Evolutionary conservation across 768 basidiomycete species (phyloP), one percentile per base, ranked within the genome.

Genomic region (Kwoniella shandongensis): DNA sequence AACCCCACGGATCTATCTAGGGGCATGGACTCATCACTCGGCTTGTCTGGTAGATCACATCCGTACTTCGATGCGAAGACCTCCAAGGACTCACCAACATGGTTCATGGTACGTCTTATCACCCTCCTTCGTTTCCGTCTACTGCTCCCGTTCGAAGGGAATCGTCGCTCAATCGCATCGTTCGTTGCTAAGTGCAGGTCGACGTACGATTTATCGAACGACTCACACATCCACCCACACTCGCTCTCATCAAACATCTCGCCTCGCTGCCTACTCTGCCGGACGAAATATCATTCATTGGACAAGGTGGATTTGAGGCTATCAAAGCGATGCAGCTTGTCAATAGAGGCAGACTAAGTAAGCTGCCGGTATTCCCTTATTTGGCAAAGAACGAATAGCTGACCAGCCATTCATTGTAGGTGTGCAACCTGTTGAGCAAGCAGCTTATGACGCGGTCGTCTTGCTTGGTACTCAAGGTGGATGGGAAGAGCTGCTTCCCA

Each of bases 31-130:
- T 32, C 32, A 6, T 13, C 3, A 1, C 30, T 23, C 52, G 8
- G 22, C 18, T 4, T 26, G 12, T 27, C 2, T 27, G 40, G 18
- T 45, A 85, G 84, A 12, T 51, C 76, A 17, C 90, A 94, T 75
- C 91, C 91, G 2, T 78, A 78, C 52, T 76, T 59, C 51, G 77
- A 78, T 45, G 51, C 67, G 0, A 93, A 93, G 84, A 83, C 90
- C 1, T 81, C 89, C 54, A 67, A 84, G 67, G 80, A 81, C 2
- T 80, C 84, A 11, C 92, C 92, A 1, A 88, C 82, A 71, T 97
- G 92, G 92, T 92, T 81, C 79, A 97, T 97, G 92, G 88, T 92
- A 32, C 86, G 91, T 65, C 78, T 86, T 26, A 18, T 10, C 35
- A 10, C 44, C 44, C 25, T 22, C 7, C n/a, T n/a, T n/a, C n/a